phyloP scores from a whole-genome alignment of 805 yeast genomes.

The Yamadazyma scolyti region DNA sequence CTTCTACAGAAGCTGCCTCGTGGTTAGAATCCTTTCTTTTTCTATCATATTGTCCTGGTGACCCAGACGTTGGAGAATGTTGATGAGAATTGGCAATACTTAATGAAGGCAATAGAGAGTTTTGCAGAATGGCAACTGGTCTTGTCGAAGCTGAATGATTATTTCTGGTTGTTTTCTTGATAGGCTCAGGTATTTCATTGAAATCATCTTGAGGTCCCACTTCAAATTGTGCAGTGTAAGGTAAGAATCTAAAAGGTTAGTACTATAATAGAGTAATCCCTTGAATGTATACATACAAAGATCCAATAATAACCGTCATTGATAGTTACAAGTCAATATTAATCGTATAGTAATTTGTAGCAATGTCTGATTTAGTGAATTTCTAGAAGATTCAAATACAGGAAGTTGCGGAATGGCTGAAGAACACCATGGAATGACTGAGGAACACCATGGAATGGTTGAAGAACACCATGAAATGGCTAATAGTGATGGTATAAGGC shows the following conservation, averaged over 20 bases:
- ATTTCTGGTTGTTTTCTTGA: slow-evolving; percentile 2
- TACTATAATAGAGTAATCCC: slow-evolving; percentile 4
- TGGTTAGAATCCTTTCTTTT: slow-evolving; percentile 16
- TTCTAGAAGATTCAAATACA: neutral
- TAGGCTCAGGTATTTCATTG: neutral
- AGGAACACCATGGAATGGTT: too few relatives aligned
- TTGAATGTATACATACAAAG: slow-evolving; percentile 48
- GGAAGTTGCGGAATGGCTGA: too few relatives aligned
- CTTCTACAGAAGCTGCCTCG: slow-evolving; percentile 12
- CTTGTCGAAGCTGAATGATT: slow-evolving; percentile 7
- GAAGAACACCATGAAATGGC: too few relatives aligned
- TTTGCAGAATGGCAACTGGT: slow-evolving; percentile 11
- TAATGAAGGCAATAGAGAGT: slow-evolving; percentile 32
- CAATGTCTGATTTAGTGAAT: too few relatives aligned
- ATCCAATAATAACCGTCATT: slow-evolving; percentile 70
- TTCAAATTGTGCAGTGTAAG: slow-evolving; percentile 71
- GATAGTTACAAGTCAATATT: too few relatives aligned
- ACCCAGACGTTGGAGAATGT: slow-evolving; percentile 9
- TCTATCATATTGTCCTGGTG: too few relatives aligned
- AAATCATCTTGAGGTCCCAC: slow-evolving; percentile 23
- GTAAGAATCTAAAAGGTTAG: slow-evolving; percentile 50
- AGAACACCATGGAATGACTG: too few relatives aligned
- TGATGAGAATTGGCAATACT: slow-evolving; percentile 30
- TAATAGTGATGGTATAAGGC: too few relatives aligned
- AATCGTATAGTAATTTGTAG: too few relatives aligned